phyloP scores from a whole-genome alignment of 2,329 filamentous ascomycete genomes.

The Periglandula ipomoeae region DNA sequence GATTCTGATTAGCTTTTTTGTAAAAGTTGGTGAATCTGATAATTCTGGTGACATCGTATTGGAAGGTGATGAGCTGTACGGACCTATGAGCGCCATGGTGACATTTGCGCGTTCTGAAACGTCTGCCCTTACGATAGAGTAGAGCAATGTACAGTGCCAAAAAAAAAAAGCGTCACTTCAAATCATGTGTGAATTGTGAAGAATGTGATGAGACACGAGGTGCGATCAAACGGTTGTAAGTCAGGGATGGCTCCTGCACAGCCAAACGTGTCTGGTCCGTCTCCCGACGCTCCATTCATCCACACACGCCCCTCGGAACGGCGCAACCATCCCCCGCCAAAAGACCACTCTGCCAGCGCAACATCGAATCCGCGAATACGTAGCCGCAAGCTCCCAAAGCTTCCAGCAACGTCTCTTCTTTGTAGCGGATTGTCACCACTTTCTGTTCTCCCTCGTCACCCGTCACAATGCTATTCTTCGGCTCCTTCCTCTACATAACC shows the following conservation, averaged over 20 bases:
- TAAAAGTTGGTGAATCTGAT: neutral
- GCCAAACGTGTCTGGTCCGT: too few relatives aligned
- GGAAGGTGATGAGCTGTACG: neutral
- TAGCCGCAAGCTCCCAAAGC: neutral
- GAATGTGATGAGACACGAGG: too few relatives aligned
- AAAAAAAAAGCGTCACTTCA: neutral
- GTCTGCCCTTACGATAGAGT: too few relatives aligned
- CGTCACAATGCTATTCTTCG: slow-evolving; percentile 55
- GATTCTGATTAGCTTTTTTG: neutral
- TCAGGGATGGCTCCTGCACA: too few relatives aligned
- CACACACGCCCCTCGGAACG: slow-evolving; percentile 18
- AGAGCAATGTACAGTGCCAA: too few relatives aligned
- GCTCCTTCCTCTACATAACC: slow-evolving; percentile 66
- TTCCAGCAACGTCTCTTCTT: neutral
- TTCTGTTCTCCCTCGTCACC: slow-evolving; percentile 2
- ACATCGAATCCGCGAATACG: neutral
- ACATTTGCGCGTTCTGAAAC: neutral
- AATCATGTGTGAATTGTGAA: too few relatives aligned
- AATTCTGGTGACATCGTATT: neutral
- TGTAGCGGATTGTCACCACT: neutral
- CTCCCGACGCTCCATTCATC: neutral
- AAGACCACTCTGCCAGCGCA: slow-evolving; percentile 1
- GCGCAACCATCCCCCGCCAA: slow-evolving; percentile 22
- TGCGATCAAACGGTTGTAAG: too few relatives aligned
- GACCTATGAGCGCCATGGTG: slow-evolving; percentile 16